Base-by-base conservation (phyloP, 2,329 filamentous ascomycete species). In the Alternaria ventricosa region DNA sequence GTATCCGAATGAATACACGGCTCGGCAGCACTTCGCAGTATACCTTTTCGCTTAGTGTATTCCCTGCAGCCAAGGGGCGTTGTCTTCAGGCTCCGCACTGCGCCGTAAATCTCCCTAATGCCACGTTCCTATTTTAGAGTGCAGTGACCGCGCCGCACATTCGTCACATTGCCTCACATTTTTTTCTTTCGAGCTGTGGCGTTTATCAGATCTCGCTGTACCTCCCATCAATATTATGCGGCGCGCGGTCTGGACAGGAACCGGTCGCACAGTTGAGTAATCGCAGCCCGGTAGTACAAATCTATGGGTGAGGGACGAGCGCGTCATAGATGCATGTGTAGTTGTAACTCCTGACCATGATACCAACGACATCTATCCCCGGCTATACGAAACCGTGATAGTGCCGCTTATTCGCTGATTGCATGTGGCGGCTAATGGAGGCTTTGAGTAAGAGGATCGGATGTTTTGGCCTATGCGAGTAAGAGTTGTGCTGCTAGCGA, bases 241-340 rank as follows among this genome's bases (percentile, higher is more conserved):
- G 9, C 18, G 36, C 8, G 51, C 22, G 7, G 45, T 49, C 9
- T 15, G 11, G 28, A 27, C 15, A 6, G 18, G 28, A 33, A 22
- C 11, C 23, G 6, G 27, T 10, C 5, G 28, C 18, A 36, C 11
- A 25, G 43, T 47, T 57, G 44, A 57, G 44, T 57, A 57, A 49
- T 49, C 44, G 15, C 28, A 36, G 43, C 5, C 15, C 11, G 33
- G 30, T 44, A 47, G 33, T 57, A 61, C 59, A 57, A 57, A 46
- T 36, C 22, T 61, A 46, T 57, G 54, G 36, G 28, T 25, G 55
- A 18, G 45, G 58, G 55, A 67, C 62, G 49, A 63, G 61, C 61
- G 69, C 70, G 69, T 74, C 69, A 73, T 73, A 70, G 71, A 74
- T 60, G 65, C 60, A 46, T 61, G 65, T 60, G 63, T 57, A 60